phyloP scores from a whole-genome alignment of 805 yeast species.

The Cyberlindnera veronae region DNA sequence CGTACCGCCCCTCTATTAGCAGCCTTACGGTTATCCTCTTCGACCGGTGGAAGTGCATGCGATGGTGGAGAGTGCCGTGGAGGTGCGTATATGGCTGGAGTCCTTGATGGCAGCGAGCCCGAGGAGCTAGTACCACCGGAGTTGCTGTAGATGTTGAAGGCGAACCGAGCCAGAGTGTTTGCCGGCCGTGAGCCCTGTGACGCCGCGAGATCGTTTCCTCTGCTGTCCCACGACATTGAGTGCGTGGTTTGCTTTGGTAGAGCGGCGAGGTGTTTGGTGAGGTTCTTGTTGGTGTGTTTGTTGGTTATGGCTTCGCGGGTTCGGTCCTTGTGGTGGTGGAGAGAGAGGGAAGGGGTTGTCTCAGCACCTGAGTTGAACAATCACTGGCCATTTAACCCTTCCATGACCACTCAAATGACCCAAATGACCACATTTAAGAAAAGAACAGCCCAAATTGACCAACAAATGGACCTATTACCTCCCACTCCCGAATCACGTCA shows the following conservation, averaged over 20 bases:
- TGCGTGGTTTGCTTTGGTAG: neutral
- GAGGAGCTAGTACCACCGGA: constrained; percentile 22
- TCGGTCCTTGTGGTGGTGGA: too few relatives aligned
- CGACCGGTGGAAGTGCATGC: constrained; percentile 4
- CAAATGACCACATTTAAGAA: too few relatives aligned
- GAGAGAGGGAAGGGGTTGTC: too few relatives aligned
- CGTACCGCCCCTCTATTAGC: constrained; percentile 18
- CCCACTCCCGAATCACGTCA: too few relatives aligned
- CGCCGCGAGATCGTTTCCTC: constrained; percentile 9
- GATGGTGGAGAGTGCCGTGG: constrained; percentile 21
- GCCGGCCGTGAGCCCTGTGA: constrained; percentile 24
- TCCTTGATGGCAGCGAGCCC: constrained; percentile 18
- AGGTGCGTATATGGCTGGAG: constrained; percentile 10
- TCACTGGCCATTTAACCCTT: too few relatives aligned
- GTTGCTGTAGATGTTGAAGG: constrained; percentile 55
- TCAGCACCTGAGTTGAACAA: too few relatives aligned
- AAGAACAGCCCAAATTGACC: too few relatives aligned
- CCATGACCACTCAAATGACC: too few relatives aligned
- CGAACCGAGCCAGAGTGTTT: constrained; percentile 46
- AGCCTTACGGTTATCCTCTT: constrained; percentile 4
- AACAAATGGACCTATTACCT: too few relatives aligned
- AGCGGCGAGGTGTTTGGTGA: neutral
- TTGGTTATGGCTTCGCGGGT: neutral
- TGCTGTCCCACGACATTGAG: constrained; percentile 9
- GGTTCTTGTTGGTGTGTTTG: neutral